These are phyloP conservation scores for Speleostelium caveatum DNA, from an alignment of 78 protist genomes.

Conservation along the genomic window DNA sequence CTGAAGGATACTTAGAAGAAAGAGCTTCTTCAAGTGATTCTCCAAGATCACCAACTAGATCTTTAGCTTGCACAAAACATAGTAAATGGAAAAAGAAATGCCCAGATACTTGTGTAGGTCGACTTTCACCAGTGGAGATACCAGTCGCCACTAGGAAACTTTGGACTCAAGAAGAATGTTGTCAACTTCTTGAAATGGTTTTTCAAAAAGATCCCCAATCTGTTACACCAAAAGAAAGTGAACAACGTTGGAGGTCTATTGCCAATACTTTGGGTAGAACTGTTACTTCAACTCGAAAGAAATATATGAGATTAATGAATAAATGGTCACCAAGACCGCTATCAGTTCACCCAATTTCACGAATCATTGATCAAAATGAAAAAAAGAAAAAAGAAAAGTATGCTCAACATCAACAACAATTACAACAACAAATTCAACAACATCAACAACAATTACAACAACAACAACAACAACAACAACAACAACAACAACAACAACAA, in stretches of 20 bases:
- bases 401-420: neutral
- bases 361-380: conserved; percentile 55
- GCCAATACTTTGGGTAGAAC: conserved; percentile 59
- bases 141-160: conserved; percentile 58
- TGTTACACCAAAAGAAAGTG: conserved; percentile 56
- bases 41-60: conserved; percentile 25
- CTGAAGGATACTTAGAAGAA: neutral
- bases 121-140: conserved; percentile 37
- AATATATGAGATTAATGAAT: conserved; percentile 68
- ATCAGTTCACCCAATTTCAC: conserved; percentile 63
- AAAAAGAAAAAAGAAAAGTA: conserved; percentile 4
- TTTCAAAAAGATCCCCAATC: conserved; percentile 75
- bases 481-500: neutral
- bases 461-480: conserved; percentile 6
- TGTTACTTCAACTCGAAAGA: conserved; percentile 63
- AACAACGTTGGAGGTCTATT: conserved; percentile 60
- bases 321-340: conserved; percentile 74
- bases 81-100: conserved; percentile 69
- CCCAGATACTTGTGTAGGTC: conserved; percentile 69
- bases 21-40: conserved; percentile 2
- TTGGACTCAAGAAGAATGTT: conserved; percentile 73
- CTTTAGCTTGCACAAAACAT: conserved; percentile 53
- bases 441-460: conserved; percentile 21
- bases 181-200: conserved; percentile 53
- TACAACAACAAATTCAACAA: conserved; percentile 14